Conservation (phyloP, 1,284 basidiomycete genomes). For the Malassezia pachydermatis region DNA sequence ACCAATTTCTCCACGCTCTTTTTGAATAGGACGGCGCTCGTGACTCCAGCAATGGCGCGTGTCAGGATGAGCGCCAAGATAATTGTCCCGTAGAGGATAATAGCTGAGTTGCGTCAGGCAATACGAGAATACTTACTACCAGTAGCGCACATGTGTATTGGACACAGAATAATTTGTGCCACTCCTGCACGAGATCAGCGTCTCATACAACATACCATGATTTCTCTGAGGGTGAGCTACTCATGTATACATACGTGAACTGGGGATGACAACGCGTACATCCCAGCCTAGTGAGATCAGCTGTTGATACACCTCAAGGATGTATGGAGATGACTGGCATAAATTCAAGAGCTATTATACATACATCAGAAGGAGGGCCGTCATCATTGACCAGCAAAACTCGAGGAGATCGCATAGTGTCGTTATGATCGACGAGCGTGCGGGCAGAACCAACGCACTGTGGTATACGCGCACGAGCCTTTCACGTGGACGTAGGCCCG, state of each 20-base stretch:
- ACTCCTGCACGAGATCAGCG: slow-evolving; percentile 13
- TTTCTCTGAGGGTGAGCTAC: slow-evolving; percentile 7
- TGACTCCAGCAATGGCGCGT: slow-evolving; percentile 34
- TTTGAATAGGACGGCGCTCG: slow-evolving; percentile 25
- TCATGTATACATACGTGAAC: slow-evolving; percentile 19
- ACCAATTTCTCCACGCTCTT: slow-evolving; percentile 30
- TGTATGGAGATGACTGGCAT: slow-evolving; percentile 31
- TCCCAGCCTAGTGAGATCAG: slow-evolving; percentile 33
- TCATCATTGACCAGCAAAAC: slow-evolving; percentile 46
- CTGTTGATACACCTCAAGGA: slow-evolving; percentile 33
- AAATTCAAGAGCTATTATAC: not conserved
- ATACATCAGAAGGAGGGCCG: slow-evolving; percentile 31
- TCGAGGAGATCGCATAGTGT: not conserved
- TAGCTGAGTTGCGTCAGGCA: slow-evolving; percentile 20
- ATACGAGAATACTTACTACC: slow-evolving; percentile 26
- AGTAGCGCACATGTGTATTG: slow-evolving; percentile 28
- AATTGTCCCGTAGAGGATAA: slow-evolving; percentile 37
- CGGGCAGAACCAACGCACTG: too few relatives aligned
- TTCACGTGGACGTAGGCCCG: too few relatives aligned
- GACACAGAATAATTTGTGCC: slow-evolving; percentile 40
- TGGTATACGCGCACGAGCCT: too few relatives aligned
- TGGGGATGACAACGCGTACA: slow-evolving; percentile 42
- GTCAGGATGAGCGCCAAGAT: slow-evolving; percentile 24
- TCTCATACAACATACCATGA: slow-evolving; percentile 5
- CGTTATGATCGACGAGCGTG: too few relatives aligned